A percentile compares a stretch with the other conserved stretches of the same genome.
phyloP scores from a whole-genome alignment of 345 rosid genomes.

The Iberis pinnata region DNA sequence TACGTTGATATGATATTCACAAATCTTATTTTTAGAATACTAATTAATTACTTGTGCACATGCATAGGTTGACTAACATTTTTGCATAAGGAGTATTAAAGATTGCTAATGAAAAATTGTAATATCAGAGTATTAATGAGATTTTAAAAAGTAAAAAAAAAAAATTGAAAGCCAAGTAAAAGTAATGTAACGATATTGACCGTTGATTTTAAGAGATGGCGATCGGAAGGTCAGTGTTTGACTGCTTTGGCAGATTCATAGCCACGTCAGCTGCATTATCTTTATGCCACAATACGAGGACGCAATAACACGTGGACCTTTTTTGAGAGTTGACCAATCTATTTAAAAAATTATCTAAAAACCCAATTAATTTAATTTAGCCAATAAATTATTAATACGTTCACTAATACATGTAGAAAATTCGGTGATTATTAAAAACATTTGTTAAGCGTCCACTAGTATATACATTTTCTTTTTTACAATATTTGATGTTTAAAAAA shows the following conservation, averaged over 20 bases:
- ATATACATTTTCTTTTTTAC: no score
- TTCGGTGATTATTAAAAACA: no score
- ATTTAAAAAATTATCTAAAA: no score
- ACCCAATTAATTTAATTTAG: no score
- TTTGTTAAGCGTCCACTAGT: no score
- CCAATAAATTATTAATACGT: no score
- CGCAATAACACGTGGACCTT: neutral
- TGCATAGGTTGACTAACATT: neutral
- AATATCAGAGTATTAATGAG: no score
- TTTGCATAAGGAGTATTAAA: no score
- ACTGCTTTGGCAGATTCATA: conserved; percentile 19
- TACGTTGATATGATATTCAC: conserved; percentile 8
- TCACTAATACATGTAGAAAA: neutral
- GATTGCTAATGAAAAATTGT: no score
- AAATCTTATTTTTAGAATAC: neutral
- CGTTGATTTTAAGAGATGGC: conserved; percentile 6
- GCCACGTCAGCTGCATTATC: conserved; percentile 29
- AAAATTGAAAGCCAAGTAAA: conserved; percentile 28
- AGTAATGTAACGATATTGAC: neutral
- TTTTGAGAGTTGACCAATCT: neutral
- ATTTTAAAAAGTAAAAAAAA: no score
- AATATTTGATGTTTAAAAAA: no score
- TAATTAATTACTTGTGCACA: conserved; percentile 8
- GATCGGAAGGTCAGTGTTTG: conserved; percentile 21
- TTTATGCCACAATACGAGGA: no score